Evolutionary conservation across 805 yeast genomes (phyloP), one percentile per base, ranked within the genome.

Genomic region (Nakazawaea molendinolei): DNA sequence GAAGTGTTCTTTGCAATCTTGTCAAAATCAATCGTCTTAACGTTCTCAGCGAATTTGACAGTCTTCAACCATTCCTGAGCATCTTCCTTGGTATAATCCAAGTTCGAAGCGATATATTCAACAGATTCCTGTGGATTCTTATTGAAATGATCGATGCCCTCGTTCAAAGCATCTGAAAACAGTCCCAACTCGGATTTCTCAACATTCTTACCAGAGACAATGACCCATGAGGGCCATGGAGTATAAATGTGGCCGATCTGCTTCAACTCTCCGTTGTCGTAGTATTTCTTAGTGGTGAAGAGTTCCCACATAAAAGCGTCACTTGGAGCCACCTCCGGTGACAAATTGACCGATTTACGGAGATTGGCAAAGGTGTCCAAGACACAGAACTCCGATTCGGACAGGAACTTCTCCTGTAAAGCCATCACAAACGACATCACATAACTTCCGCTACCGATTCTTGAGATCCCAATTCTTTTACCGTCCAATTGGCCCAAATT

Each of bases 261-360:
- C 59, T 82, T 85, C 59, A 89, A 79, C 49, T 86, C 96, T 15
- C 74, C 71, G 38, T 61, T 69, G 50, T 85, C 95, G 55, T 83
- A 86, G 61, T 84, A 87, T 53, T 74, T 76, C 53, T 87, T 87
- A 23, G 89, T 76, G 1, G 97, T 87, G 64, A 87, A 87, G 58
- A 83, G 72, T 52, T 87, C 97, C 97, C 97, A 87, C 95, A 89
- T 83, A 58, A 87, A 87, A 2, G 90, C 94, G 52, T 87, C 96
- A 23, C 79, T 67, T 15, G 66, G 53, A 21, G 55, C 57, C 16
- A 69, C 65, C 3, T 54, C 63, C 9, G 57, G 66, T 41, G 58
- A 60, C 46, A 61, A 59, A 58, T 86, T 86, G 25, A 87, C 97
- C 2, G 87, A 77, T 44, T 76, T 85, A 43, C 97, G 69, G 49